phyloP scores from a whole-genome alignment of 169 alveolate genomes.

The Plasmodium vinckei region DNA sequence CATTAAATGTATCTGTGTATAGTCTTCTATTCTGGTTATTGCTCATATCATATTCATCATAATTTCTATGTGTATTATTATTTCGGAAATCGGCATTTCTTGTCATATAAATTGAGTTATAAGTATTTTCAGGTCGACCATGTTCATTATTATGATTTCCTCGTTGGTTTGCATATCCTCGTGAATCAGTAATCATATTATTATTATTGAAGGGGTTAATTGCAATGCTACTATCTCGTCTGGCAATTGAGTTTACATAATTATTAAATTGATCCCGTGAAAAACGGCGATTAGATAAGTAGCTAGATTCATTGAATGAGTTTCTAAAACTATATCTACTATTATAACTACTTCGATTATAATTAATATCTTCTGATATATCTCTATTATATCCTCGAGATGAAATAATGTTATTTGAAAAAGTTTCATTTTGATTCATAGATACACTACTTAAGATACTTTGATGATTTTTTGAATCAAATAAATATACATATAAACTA shows the following conservation, averaged over 20 bases:
- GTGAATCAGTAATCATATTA: background rate
- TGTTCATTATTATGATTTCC: background rate
- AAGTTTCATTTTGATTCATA: conserved; percentile 12
- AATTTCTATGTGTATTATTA: background rate
- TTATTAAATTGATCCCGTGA: background rate
- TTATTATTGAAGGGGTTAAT: background rate
- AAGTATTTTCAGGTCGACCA: background rate
- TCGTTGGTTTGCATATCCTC: background rate
- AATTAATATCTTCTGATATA: conserved; percentile 2
- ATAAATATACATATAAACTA: conserved; percentile 60
- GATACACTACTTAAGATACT: conserved; percentile 17
- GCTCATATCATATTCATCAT: background rate
- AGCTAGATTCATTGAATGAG: conserved; percentile 6
- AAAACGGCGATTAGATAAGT: background rate
- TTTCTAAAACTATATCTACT: background rate
- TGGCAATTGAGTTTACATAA: background rate
- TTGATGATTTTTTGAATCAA: conserved; percentile 36
- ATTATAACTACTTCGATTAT: background rate
- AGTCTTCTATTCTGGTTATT: background rate
- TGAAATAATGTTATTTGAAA: conserved; percentile 9
- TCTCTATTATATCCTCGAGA: conserved; percentile 47
- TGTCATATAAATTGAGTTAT: background rate
- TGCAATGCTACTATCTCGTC: background rate
- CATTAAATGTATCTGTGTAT: conserved; percentile 36
- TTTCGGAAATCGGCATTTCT: background rate